A percentile compares a stretch with the other conserved stretches of the same genome.
These are phyloP conservation scores for Stachybotrys elegans DNA, from an alignment of 2,329 filamentous ascomycete genomes.

Conservation along the genomic window DNA sequence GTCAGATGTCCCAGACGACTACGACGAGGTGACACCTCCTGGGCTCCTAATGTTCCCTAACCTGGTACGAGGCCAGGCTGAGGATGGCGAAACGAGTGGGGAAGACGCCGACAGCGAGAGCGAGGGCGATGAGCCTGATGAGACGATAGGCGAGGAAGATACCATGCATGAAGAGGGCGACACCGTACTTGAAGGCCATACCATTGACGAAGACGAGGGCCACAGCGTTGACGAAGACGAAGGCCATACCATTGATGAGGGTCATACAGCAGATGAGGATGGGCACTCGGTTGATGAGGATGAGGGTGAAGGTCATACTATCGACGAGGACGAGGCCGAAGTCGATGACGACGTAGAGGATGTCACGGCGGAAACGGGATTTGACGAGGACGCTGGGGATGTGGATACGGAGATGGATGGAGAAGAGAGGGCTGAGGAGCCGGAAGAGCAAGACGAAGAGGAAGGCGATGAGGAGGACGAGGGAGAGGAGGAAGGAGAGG, in stretches of 20 bases:
- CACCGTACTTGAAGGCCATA: slow-evolving; percentile 8
- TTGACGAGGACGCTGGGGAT: slow-evolving; percentile 12
- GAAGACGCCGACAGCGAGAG: slow-evolving; percentile 30
- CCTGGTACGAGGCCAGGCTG: slow-evolving; percentile 26
- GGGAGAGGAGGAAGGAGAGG: slow-evolving; percentile 8
- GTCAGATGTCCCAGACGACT: slow-evolving; percentile 56
- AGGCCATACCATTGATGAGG: too few species aligned
- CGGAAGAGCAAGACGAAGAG: slow-evolving; percentile 7
- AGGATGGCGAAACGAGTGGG: slow-evolving; percentile 24
- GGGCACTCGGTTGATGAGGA: slow-evolving; percentile 4
- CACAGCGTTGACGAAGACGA: too few species aligned
- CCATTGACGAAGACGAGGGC: slow-evolving; percentile 7
- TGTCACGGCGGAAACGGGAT: neutral
- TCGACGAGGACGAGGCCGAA: slow-evolving; percentile 5
- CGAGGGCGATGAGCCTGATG: slow-evolving; percentile 24
- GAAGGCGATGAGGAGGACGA: slow-evolving; percentile 9
- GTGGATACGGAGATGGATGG: slow-evolving; percentile 14
- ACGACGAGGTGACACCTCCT: slow-evolving; percentile 52
- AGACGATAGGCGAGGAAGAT: slow-evolving; percentile 12
- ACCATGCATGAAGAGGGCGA: slow-evolving; percentile 13
- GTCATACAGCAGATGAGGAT: slow-evolving; percentile 3
- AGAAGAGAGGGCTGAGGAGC: slow-evolving; percentile 10
- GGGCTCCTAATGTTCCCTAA: slow-evolving; percentile 47
- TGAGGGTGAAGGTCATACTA: too few species aligned
- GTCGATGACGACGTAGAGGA: neutral